These are phyloP conservation scores for Leishmania major DNA, from an alignment of 208 protist genomes.

Conservation along the genomic window DNA sequence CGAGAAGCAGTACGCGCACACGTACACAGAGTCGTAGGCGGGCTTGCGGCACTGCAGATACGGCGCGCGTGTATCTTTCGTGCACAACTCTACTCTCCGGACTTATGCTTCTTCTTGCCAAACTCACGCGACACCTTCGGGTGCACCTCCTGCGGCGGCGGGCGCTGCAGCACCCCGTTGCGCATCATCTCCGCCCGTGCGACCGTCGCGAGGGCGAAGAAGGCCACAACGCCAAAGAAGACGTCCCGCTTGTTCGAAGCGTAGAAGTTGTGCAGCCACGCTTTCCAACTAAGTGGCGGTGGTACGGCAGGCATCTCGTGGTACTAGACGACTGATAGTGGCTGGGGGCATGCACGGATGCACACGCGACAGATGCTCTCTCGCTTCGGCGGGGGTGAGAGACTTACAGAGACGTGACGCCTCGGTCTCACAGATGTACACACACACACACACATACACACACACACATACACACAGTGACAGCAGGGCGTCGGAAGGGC, in stretches of 20 bases:
- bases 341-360: neutral
- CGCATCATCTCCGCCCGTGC: conserved; percentile 55
- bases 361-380: neutral
- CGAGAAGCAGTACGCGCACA: neutral
- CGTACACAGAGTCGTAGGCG: neutral
- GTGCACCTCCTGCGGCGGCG: conserved; percentile 27
- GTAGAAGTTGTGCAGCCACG: conserved; percentile 33
- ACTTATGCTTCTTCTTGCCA: conserved; percentile 35
- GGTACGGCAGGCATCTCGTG: neutral
- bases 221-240: conserved; percentile 63
- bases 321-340: neutral
- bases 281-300: conserved; percentile 25
- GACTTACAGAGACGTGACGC: neutral
- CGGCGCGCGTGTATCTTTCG: neutral
- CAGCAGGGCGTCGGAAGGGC: neutral
- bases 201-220: conserved; percentile 51
- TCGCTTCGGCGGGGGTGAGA: neutral
- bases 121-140: conserved; percentile 55
- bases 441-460: neutral
- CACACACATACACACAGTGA: neutral
- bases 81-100: conserved; percentile 5
- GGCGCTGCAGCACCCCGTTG: conserved; percentile 42
- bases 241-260: conserved; percentile 50
- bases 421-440: neutral
- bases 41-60: neutral